Base-by-base conservation (phyloP, 768 basidiomycete genomes). In the Kwoniella mangroviensis region DNA sequence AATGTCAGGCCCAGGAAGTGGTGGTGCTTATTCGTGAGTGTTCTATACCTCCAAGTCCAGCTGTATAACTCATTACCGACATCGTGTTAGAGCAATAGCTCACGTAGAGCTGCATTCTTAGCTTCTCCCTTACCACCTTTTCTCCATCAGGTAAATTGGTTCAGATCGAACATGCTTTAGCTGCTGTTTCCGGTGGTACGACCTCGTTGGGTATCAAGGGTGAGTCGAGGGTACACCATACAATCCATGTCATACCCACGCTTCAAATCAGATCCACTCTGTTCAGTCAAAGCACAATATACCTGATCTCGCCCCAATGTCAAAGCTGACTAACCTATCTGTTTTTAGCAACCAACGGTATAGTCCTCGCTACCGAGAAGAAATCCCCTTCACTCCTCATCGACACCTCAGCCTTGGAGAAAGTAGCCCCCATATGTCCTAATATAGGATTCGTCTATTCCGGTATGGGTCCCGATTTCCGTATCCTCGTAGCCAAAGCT, bases 401-500 rank as follows among this genome's bases (percentile, higher is more conserved):
- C 73, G 97, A 99, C 86, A 93, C 98, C 84, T 93, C 93, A 40
- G 93, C 96, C 87, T 88, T 99, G 77, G 97, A 99, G 84, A 98
- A 97, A 85, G 94, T 97, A 71, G 93, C 94, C 1, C 88, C 96
- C 62, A 90, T 99, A 73, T 98, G 96, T 84, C 97, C 97, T 43
- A 98, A 98, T 84, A 98, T 99, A 78, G 97, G 97, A 62, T 93
- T 99, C 75, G 97, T 99, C 57, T 99, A 99, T 86, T 96, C 94
- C 42, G 97, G 97, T 43, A 99, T 99, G 97, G 95, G 97, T 0
- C 97, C 97, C 58, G 97, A 99, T 84, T 99, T 97, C 84, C 89
- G 97, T 53, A 89, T 99, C 24, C 87, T 99, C 70, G 90, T 99
- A 56, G 87, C 92, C 59, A 93, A 92, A 81, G 97, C 97, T 12